Percentiles rank a stretch among this genome's conserved stretches.
Evolutionary conservation across 805 yeast species (phyloP).

Genomic region (Kazachstania africana): DNA sequence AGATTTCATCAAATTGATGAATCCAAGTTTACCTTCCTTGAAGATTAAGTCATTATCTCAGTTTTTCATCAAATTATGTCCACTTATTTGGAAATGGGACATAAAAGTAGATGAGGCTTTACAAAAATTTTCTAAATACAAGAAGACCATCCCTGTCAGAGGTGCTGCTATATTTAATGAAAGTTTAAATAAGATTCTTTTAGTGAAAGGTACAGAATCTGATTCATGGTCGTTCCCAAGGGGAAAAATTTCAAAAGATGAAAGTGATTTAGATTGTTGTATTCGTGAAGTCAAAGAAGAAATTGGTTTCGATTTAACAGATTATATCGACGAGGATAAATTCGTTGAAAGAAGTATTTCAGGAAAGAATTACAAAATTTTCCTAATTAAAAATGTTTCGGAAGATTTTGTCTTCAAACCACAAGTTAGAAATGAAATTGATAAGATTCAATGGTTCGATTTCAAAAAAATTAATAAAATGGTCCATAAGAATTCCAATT

Average conservation of each 20-base stretch:
- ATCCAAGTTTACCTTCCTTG: slow-evolving; percentile 65
- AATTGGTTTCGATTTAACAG: slow-evolving; percentile 77
- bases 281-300: slow-evolving; percentile 87
- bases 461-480: slow-evolving; percentile 33
- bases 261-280: slow-evolving; percentile 80
- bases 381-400: slow-evolving; percentile 65
- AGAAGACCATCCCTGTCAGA: slow-evolving; percentile 85
- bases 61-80: slow-evolving; percentile 54
- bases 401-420: slow-evolving; percentile 70
- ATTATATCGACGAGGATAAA: slow-evolving; percentile 54
- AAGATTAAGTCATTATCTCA: slow-evolving; percentile 69
- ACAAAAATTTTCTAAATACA: slow-evolving; percentile 70
- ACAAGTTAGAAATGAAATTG: slow-evolving; percentile 77
- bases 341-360: slow-evolving; percentile 68
- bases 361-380: slow-evolving; percentile 81
- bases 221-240: slow-evolving; percentile 92
- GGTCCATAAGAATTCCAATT: slow-evolving; percentile 15
- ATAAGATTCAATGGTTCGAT: slow-evolving; percentile 69
- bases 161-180: slow-evolving; percentile 84
- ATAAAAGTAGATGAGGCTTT: slow-evolving; percentile 67
- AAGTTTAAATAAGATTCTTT: slow-evolving; percentile 53
- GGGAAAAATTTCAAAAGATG: slow-evolving; percentile 92
- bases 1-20: slow-evolving; percentile 64
- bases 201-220: slow-evolving; percentile 79
- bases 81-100: slow-evolving; percentile 75